Base-by-base conservation (phyloP, 768 basidiomycete genomes). In the Mycena polygramma region DNA sequence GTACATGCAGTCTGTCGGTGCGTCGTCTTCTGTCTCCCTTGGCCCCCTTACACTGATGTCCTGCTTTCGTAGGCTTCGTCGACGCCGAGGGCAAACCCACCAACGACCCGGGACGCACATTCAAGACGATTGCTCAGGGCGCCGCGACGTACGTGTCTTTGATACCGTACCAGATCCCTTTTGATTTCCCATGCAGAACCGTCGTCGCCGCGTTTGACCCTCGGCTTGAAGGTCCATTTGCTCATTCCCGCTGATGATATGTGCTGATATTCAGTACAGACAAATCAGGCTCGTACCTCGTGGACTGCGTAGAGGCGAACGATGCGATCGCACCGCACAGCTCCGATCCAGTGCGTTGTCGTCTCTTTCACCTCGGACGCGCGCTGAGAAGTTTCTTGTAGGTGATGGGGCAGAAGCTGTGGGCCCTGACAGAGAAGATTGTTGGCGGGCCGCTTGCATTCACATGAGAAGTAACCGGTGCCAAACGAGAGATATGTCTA, bases 161-260 rank as follows among this genome's bases (percentile, higher is more conserved):
- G 26, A 53, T 36, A n/a, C 30, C 26, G 35, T 66, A 58, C 35
- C 20, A 60, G 13, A 39, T 49, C 17, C 45, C 30, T 30, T 14
- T 11, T 20, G 8, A 30, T 30, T 30, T 30, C 30, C 30, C 30
- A 30, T 30, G 30, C 43, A 70, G 69, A 0, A 68, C 67, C n/a
- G 11, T 68, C 35, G 67, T 61, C 30, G 67, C 67, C 20, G 51
- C 67, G 17, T 68, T 68, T 51, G 67, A 68, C 22, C 59, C 67
- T n/a, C 15, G 67, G 4, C 17, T 68, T 43, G 49, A 43, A 35
- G 63, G 63, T 63, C 51, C 24, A 52, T n/a, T 10, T 13, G 4
- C 26, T 14, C 52, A 4, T 36, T 35, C 22, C 7, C 45, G 8
- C 17, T 2, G 45, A 20, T 17, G 14, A 19, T 11, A 55, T 35